Evolutionary conservation across 345 rosid genomes (phyloP).

Genomic region (Citrus sp.): DNA sequence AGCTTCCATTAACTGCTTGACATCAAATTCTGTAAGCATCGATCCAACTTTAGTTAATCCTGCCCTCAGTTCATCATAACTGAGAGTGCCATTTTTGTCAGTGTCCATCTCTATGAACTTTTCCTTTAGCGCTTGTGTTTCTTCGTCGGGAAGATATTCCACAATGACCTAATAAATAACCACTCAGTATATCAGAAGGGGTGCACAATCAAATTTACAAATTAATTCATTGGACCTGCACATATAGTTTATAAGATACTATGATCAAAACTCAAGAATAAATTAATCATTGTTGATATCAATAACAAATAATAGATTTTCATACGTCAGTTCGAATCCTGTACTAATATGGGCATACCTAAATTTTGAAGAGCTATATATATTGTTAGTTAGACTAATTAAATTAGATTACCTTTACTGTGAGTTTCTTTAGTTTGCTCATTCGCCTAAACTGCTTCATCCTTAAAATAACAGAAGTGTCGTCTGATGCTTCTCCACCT

Average conservation of each 20-base stretch:
- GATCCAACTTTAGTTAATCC: conserved; percentile 79
- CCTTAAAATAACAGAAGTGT: conserved; percentile 80
- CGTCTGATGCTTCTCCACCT: conserved; percentile 84
- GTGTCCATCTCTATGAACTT: conserved; percentile 83
- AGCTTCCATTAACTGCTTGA: conserved; percentile 86
- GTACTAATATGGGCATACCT: neutral
- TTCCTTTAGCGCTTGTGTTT: conserved; percentile 66
- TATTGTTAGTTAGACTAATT: neutral
- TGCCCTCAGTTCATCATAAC: conserved; percentile 68
- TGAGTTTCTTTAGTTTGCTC: conserved; percentile 93
- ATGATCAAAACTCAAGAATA: no score
- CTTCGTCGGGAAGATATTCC: conserved; percentile 71
- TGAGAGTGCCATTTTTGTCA: conserved; percentile 76
- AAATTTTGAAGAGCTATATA: no score
- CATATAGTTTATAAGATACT: neutral
- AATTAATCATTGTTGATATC: no score
- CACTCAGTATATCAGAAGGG: neutral
- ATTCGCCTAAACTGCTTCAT: conserved; percentile 95
- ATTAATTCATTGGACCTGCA: neutral
- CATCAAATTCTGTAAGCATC: conserved; percentile 70
- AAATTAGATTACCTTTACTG: conserved; percentile 53
- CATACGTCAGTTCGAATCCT: no score
- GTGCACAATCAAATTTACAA: neutral
- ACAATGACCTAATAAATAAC: conserved; percentile 57
- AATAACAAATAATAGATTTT: no score